Conservation (phyloP, 1,139 yeast genomes). For the Candida freyschussii region DNA sequence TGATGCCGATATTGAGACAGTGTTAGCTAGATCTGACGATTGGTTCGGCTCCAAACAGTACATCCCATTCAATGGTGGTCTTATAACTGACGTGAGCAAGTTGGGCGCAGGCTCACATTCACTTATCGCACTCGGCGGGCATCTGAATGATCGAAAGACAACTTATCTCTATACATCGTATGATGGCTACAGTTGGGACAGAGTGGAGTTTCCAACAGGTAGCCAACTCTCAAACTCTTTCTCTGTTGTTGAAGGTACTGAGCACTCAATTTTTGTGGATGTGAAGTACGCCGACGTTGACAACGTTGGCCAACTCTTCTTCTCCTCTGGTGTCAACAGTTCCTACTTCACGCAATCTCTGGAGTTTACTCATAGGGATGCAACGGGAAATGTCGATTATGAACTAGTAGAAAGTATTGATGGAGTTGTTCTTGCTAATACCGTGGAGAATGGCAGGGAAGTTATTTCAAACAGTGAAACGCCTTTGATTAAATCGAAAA, state of each 20-base stretch:
- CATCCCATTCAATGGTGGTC: slow-evolving; percentile 28
- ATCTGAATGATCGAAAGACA: slow-evolving; percentile 35
- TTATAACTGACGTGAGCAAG: slow-evolving; percentile 36
- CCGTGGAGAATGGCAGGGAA: slow-evolving; percentile 26
- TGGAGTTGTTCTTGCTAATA: slow-evolving; percentile 63
- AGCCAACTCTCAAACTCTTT: slow-evolving; percentile 29
- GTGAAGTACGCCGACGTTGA: slow-evolving; percentile 28
- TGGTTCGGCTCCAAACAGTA: slow-evolving; percentile 41
- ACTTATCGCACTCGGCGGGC: slow-evolving; percentile 44
- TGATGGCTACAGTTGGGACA: slow-evolving; percentile 47
- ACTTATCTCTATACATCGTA: slow-evolving; percentile 50
- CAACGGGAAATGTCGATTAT: slow-evolving; percentile 35
- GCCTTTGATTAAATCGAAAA: slow-evolving; percentile 37
- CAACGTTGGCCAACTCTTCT: slow-evolving; percentile 40
- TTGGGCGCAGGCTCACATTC: slow-evolving; percentile 50
- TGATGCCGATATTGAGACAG: slow-evolving; percentile 33
- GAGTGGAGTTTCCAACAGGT: slow-evolving; percentile 46
- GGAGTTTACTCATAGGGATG: slow-evolving; percentile 40
- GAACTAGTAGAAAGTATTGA: slow-evolving; percentile 53
- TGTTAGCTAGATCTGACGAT: slow-evolving; percentile 43
- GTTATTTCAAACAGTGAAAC: slow-evolving; percentile 18
- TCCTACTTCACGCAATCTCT: slow-evolving; percentile 44
- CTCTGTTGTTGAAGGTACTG: slow-evolving; percentile 51
- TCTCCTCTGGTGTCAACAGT: slow-evolving; percentile 58
- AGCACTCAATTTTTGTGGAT: slow-evolving; percentile 50